These are phyloP conservation scores for Heliocybe sulcata DNA, from an alignment of 1,284 basidiomycete genomes.

Conservation along the genomic window DNA sequence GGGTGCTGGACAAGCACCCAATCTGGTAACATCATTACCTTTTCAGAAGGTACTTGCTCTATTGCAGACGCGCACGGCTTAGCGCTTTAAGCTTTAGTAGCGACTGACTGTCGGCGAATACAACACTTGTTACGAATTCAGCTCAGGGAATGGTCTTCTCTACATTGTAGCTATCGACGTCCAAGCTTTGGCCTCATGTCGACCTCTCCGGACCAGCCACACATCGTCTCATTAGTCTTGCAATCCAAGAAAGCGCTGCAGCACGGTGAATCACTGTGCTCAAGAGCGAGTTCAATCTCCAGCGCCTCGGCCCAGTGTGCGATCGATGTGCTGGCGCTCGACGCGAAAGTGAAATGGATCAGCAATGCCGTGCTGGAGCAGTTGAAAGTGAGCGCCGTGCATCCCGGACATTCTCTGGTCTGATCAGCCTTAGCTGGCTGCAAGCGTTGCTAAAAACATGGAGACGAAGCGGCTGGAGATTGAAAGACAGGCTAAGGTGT, in stretches of 20 bases:
- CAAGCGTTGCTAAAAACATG: conserved; percentile 61
- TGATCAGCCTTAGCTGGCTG: conserved; percentile 45
- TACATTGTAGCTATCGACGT: too few species aligned
- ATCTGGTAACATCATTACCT: too few species aligned
- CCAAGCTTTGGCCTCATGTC: conserved; percentile 43
- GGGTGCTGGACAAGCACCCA: too few species aligned
- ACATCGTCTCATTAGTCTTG: conserved; percentile 66
- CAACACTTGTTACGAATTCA: too few species aligned
- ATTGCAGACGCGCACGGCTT: too few species aligned
- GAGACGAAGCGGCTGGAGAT: conserved; percentile 59
- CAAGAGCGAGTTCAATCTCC: conserved; percentile 49
- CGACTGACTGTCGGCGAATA: too few species aligned
- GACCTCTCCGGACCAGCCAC: conserved; percentile 12
- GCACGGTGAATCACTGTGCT: conserved; percentile 66
- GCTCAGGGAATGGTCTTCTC: too few species aligned
- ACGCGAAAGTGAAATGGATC: conserved; percentile 73
- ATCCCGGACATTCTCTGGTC: not conserved
- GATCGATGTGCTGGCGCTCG: conserved; percentile 65
- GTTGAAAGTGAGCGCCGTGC: conserved; percentile 43
- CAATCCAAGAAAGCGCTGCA: conserved; percentile 76
- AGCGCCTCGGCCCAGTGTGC: conserved; percentile 54
- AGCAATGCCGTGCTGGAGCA: conserved; percentile 66
- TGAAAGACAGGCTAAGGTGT: conserved; percentile 52
- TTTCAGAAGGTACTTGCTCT: too few species aligned
- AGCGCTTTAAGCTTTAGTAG: too few species aligned